Evolutionary conservation across 2,329 filamentous ascomycete genomes (phyloP), one percentile per base, ranked within the genome.

Genomic region (Trichoderma sp.): DNA sequence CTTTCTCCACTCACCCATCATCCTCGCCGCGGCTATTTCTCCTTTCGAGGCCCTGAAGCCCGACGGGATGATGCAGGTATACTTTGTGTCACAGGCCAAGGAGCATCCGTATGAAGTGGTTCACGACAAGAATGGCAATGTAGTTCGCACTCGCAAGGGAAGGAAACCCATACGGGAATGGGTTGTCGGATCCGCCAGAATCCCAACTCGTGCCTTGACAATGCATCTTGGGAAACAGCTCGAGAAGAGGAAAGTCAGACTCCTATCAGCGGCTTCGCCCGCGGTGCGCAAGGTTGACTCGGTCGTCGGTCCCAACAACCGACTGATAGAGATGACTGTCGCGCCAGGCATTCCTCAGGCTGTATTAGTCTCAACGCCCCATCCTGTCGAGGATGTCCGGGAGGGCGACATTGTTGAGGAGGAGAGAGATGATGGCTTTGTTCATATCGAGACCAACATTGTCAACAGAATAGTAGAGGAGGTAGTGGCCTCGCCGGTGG

Each of bases 351-450:
- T 67, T 61, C 61, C 49, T 62, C 53, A 65, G 24, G 63, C 68
- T 40, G 58, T 58, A 13, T 16, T 67, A 11, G 47, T 59, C 58
- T 59, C 52, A 56, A 66, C 62, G 37, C 62, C 62, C 37, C 53
- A 55, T 55, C 55, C 62, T 52, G 62, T 49, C 19, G 62, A 60
- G 49, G 35, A 61, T 24, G 40, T 59, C 68, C 35, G 64, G 49
- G 68, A 70, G 35, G 62, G 62, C 47, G 61, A 67, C 21, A 70
- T 70, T 56, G 57, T 62, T 16, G 43, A 70, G 35, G 68, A 70
- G 58, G 61, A 67, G 57, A 43, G 43, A 16, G 68, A 67, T 3
- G 61, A 70, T 16, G 57, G 68, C 43, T 61, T 67, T 21, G 21
- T 70, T 13, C 62, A 67, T 21, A 56, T 70, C 58, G 62, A 70